A percentile compares a stretch with the other conserved stretches of the same genome.
These are phyloP conservation scores for Mortierella sp. DNA, from an alignment of 371 early-diverging fungal species.

Conservation along the genomic window DNA sequence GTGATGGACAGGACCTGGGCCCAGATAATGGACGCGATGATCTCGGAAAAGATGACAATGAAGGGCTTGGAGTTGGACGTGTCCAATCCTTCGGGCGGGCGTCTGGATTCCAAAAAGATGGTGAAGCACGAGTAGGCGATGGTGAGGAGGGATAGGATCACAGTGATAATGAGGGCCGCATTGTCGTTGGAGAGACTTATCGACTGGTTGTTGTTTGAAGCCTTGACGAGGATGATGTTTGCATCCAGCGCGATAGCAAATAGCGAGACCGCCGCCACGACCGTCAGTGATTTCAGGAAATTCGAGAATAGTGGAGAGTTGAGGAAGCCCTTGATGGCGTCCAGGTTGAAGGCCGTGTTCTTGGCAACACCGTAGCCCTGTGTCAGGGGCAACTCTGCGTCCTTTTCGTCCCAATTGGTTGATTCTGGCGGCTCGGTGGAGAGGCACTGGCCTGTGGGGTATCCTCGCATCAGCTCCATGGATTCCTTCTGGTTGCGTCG, in stretches of 20 bases:
- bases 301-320: constrained; percentile 58
- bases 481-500: constrained; percentile 34
- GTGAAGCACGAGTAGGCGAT: constrained; percentile 54
- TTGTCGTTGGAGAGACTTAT: constrained; percentile 35
- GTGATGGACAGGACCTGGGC: constrained; percentile 48
- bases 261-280: constrained; percentile 45
- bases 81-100: constrained; percentile 57
- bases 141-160: constrained; percentile 40
- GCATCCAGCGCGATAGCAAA: constrained; percentile 49
- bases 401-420: constrained; percentile 55
- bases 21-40: constrained; percentile 56
- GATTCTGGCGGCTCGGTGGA: constrained; percentile 37
- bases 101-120: constrained; percentile 55
- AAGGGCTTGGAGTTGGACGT: constrained; percentile 50
- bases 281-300: constrained; percentile 39
- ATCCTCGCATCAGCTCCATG: constrained; percentile 34
- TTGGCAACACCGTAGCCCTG: constrained; percentile 22
- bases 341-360: constrained; percentile 51
- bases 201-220: constrained; percentile 19
- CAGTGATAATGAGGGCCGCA: constrained; percentile 34
- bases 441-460: constrained; percentile 43
- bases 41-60: constrained; percentile 52
- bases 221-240: constrained; percentile 34
- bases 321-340: constrained; percentile 45
- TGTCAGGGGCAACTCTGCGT: constrained; percentile 13